phyloP scores from a whole-genome alignment of 2,329 filamentous ascomycete species.

The Arachnomyces sp. region DNA sequence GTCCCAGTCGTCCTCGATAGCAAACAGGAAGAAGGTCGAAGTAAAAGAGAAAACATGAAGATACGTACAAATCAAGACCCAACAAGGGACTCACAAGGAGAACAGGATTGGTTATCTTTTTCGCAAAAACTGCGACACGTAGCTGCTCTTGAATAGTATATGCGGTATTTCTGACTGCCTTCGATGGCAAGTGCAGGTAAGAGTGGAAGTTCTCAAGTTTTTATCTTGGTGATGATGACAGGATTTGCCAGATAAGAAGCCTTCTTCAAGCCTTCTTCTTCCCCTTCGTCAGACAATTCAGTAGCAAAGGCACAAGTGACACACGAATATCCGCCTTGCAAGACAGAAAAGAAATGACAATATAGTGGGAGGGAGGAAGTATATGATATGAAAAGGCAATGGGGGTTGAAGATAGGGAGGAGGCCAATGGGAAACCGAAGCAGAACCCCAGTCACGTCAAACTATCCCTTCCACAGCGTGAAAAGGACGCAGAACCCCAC shows the following conservation, averaged over 20 bases:
- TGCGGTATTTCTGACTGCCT: slow-evolving; percentile 16
- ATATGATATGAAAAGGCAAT: background rate
- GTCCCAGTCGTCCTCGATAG: too few relatives aligned
- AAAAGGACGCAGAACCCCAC: background rate
- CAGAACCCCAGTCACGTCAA: slow-evolving; percentile 2
- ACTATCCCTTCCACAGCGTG: too few relatives aligned
- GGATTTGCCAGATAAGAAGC: background rate
- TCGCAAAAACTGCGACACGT: slow-evolving; percentile 11
- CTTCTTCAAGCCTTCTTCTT: background rate
- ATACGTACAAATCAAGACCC: slow-evolving; percentile 18
- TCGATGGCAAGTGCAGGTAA: slow-evolving; percentile 20
- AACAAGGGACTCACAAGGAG: slow-evolving; percentile 5
- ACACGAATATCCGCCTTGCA: background rate
- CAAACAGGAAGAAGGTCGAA: too few relatives aligned
- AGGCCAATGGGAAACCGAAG: slow-evolving; percentile 1
- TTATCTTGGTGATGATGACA: background rate
- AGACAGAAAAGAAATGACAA: slow-evolving; percentile 5
- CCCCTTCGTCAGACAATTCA: background rate
- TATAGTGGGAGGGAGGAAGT: background rate
- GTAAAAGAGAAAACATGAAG: slow-evolving; percentile 10
- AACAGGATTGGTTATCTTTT: slow-evolving; percentile 6
- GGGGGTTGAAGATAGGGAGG: background rate
- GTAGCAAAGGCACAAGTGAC: background rate
- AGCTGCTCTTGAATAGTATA: slow-evolving; percentile 11
- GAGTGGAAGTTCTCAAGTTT: slow-evolving; percentile 7